Evolutionary conservation across 164 flowering plant genomes (phyloP).

Genomic region (Pachysandra terminalis): DNA sequence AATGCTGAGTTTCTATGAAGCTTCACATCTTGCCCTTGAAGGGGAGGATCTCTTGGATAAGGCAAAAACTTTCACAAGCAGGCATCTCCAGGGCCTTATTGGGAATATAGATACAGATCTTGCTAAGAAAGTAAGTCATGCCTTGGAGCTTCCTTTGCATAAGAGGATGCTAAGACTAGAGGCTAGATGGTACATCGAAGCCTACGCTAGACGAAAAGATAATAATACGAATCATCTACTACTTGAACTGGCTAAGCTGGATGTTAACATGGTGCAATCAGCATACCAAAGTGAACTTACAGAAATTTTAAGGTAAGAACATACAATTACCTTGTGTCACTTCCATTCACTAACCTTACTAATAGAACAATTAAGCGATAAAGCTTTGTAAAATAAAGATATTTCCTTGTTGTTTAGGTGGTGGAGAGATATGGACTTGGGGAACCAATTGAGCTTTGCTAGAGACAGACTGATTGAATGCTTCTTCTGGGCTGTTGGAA

Average conservation of each 20-base stretch:
- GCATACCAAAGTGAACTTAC: slow-evolving; percentile 22
- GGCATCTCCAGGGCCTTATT: slow-evolving; percentile 7
- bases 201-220: slow-evolving; percentile 11
- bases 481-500: neutral
- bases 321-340: neutral
- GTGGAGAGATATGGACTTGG: neutral
- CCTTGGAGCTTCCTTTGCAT: slow-evolving; percentile 27
- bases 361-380: neutral
- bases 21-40: slow-evolving; percentile 22
- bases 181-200: slow-evolving; percentile 24
- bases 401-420: neutral
- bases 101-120: neutral
- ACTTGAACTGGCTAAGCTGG: slow-evolving; percentile 27
- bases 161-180: slow-evolving; percentile 19
- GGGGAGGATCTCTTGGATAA: slow-evolving; percentile 26
- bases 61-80: slow-evolving; percentile 21
- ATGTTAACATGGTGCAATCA: slow-evolving; percentile 30
- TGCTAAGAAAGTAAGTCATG: slow-evolving; percentile 13
- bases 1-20: slow-evolving; percentile 31
- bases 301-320: slow-evolving; percentile 23
- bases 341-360: too few relatives aligned
- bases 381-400: neutral
- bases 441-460: neutral
- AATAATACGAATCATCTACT: slow-evolving; percentile 5
- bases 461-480: neutral